Evolutionary conservation across 1,139 yeast genomes (phyloP).

Genomic region (Tardiomyces depauwii): DNA sequence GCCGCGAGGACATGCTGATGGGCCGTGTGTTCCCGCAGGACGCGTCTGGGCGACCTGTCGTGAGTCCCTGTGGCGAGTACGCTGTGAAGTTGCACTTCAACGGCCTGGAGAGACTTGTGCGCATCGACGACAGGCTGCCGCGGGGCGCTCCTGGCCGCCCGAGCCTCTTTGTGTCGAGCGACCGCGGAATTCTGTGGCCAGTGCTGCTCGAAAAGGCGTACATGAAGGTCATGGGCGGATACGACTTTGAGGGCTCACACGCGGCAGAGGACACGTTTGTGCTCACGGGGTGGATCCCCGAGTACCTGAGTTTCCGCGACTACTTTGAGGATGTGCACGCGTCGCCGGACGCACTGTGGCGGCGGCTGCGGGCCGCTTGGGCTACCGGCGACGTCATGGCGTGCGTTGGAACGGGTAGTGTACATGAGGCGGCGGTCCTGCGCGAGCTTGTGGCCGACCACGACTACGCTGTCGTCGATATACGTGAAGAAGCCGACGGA

Average conservation of each 20-base stretch:
- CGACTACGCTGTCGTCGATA: conserved; percentile 49
- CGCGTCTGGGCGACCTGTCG: conserved; percentile 8
- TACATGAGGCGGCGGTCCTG: conserved; percentile 30
- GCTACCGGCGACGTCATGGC: conserved; percentile 32
- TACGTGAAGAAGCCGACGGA: conserved; percentile 18
- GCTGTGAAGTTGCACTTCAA: conserved; percentile 39
- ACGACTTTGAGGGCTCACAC: conserved; percentile 64
- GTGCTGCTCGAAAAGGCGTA: conserved; percentile 71
- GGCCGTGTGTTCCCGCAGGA: conserved; percentile 15
- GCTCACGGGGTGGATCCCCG: conserved; percentile 68
- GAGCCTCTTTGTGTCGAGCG: conserved; percentile 13
- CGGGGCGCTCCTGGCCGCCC: conserved; percentile 6
- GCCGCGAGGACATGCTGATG: conserved; percentile 8
- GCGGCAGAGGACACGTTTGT: conserved; percentile 63
- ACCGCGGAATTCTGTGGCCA: conserved; percentile 45
- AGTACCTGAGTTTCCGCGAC: conserved; percentile 33
- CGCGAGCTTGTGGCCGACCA: conserved; percentile 44
- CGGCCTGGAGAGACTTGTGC: conserved; percentile 45
- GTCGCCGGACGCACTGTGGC: conserved; percentile 27
- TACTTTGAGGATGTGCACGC: conserved; percentile 15
- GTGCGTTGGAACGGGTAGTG: conserved; percentile 59
- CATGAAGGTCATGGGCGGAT: conserved; percentile 53
- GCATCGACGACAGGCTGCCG: conserved; percentile 39
- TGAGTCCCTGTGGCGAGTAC: conserved; percentile 26
- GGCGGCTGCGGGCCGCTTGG: conserved; percentile 23